Evolutionary conservation across 352 stramenopile genomes (phyloP), one percentile per base, ranked within the genome.

Genomic region (Globisporangium irregulare): DNA sequence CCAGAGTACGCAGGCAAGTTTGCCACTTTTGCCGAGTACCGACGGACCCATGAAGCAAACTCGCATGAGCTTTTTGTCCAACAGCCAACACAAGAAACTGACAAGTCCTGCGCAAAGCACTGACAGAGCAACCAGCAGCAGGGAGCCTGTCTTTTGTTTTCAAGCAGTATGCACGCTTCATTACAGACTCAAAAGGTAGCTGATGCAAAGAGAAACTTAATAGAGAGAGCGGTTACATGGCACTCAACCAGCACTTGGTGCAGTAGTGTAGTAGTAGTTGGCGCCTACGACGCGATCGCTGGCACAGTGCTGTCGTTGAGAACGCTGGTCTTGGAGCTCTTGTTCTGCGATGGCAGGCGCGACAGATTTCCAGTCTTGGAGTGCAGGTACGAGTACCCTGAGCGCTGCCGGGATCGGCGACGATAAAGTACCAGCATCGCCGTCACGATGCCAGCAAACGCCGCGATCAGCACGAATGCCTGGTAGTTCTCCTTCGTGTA

Each of bases 31-130:
- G 84, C 89, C 38, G 73, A 71, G 73, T 92, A 9, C 87, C 87
- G 0, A 84, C 76, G 27, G 27, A 32, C 27, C 10, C 70, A 85
- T 20, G 82, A 90, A 22, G 69, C 59, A 1, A 54, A 63, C 14
- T 70, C 75, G 38, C 50, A 72, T n/a, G 70, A 83, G 43, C 60
- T 64, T 29, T 59, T 93, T 32, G 27, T 83, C 74, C 22, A 93
- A 95, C 53, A 90, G 75, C 20, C 81, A 90, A 73, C 71, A 74
- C 56, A 95, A 95, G 66, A 95, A 95, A 62, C 75, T 95, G 6
- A 20, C 69, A 90, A 90, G 61, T 79, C 86, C 24, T 87, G 87
- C 60, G 66, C 48, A 4, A 92, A 88, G 69, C 90, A 81, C 62
- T 93, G 82, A 82, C 36, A 81, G 62, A 38, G 65, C 14, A 77